These are phyloP conservation scores for Cercospora nicotianae DNA, from an alignment of 2,329 filamentous ascomycete species.

Conservation along the genomic window DNA sequence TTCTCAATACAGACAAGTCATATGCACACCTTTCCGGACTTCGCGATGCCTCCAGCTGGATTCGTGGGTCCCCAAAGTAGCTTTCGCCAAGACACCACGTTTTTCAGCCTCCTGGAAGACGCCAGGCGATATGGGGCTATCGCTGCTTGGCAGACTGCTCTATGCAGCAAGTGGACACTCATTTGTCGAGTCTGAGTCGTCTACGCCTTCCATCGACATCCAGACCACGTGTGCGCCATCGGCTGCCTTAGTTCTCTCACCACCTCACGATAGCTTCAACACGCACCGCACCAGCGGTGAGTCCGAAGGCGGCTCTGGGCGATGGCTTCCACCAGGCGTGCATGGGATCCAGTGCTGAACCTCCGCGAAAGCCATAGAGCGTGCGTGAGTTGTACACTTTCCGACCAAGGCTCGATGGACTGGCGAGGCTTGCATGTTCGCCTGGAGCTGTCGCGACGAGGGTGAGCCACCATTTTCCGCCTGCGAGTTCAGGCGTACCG, in stretches of 20 bases:
- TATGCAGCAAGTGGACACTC: background rate
- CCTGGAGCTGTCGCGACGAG: background rate
- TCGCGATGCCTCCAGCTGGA: background rate
- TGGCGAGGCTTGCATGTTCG: background rate
- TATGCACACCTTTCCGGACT: background rate
- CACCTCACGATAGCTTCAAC: background rate
- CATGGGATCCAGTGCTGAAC: background rate
- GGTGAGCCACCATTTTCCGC: background rate
- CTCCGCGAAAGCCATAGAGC: background rate
- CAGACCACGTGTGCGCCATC: background rate
- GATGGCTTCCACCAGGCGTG: background rate
- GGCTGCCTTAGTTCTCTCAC: background rate
- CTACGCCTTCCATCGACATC: background rate
- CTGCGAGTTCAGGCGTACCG: background rate
- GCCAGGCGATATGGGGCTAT: background rate
- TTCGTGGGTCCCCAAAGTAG: background rate
- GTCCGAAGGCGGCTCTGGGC: background rate
- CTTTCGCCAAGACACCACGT: background rate
- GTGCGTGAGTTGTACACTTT: background rate
- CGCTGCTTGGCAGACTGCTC: background rate
- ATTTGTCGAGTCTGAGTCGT: background rate
- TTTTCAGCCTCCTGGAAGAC: background rate
- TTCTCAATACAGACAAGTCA: background rate
- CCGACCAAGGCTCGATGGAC: background rate
- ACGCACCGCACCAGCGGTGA: background rate